Percentiles rank a stretch among this genome's conserved stretches.
phyloP scores from a whole-genome alignment of 306 rosid species.

The Lablab purpureus region DNA sequence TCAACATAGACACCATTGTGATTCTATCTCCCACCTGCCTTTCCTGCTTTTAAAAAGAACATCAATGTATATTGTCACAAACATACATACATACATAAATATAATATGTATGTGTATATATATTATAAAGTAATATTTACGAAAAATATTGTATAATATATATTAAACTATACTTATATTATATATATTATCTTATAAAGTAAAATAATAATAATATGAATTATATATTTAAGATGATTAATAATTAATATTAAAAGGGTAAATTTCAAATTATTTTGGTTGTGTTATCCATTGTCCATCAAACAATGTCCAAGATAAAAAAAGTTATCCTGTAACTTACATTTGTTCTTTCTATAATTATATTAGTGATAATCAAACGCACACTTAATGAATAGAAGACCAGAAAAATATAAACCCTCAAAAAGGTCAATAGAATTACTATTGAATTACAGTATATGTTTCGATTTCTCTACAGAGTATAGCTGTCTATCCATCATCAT shows the following conservation, averaged over 20 bases:
- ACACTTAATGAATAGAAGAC: background rate
- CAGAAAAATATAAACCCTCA: background rate
- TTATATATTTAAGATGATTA: too few species aligned
- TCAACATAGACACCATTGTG: too few species aligned
- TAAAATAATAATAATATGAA: too few species aligned
- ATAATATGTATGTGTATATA: too few species aligned
- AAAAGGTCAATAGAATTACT: constrained; percentile 11
- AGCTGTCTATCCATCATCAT: constrained; percentile 20
- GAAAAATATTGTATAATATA: too few species aligned
- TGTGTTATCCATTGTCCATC: background rate
- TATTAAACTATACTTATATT: too few species aligned
- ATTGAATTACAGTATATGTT: constrained; percentile 9
- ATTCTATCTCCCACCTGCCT: too few species aligned
- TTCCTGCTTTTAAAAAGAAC: too few species aligned
- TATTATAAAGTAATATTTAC: too few species aligned
- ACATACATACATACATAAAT: too few species aligned
- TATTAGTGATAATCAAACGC: background rate
- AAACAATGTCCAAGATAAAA: background rate
- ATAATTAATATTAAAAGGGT: background rate
- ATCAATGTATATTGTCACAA: too few species aligned
- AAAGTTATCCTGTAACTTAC: background rate
- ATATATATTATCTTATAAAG: too few species aligned
- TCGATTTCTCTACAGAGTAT: constrained; percentile 19
- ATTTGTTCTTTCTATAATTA: background rate
- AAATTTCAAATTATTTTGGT: background rate